Conservation (phyloP, 129 eudicot species). For the Centaurea solstitialis region DNA sequence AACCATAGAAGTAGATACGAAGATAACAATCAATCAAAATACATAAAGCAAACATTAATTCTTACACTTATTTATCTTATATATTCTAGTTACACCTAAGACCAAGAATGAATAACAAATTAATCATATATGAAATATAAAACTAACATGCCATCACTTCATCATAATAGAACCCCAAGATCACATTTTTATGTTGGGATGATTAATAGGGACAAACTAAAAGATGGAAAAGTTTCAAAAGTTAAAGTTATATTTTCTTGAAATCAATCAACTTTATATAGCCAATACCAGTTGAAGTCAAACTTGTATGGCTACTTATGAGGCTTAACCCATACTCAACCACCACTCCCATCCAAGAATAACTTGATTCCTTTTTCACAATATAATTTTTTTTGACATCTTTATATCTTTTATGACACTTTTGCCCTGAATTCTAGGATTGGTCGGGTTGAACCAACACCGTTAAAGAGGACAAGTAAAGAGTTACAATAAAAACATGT, state of each 20-base stretch:
- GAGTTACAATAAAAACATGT: background rate
- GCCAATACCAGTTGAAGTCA: constrained; percentile 1
- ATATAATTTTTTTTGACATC: background rate
- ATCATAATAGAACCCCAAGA: background rate
- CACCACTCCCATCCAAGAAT: background rate
- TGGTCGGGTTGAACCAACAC: constrained; percentile 1
- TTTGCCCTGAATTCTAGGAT: background rate
- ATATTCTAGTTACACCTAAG: too few species aligned
- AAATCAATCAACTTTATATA: constrained; percentile 10
- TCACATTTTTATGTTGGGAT: background rate
- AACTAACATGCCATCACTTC: background rate
- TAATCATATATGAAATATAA: too few species aligned
- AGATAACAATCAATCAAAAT: too few species aligned
- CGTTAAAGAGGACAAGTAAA: background rate
- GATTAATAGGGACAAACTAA: constrained; percentile 3
- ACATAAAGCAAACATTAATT: too few species aligned
- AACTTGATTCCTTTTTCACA: background rate
- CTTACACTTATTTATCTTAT: too few species aligned
- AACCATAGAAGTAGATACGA: too few species aligned
- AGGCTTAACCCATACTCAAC: constrained; percentile 12
- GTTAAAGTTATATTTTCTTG: constrained; percentile 11
- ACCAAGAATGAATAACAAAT: too few species aligned
- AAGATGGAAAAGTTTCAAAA: background rate
- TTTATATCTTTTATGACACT: constrained; percentile 2
- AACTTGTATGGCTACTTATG: constrained; percentile 13